Evolutionary conservation across 2,329 filamentous ascomycete genomes (phyloP).

Genomic region (Colletotrichum lupini): DNA sequence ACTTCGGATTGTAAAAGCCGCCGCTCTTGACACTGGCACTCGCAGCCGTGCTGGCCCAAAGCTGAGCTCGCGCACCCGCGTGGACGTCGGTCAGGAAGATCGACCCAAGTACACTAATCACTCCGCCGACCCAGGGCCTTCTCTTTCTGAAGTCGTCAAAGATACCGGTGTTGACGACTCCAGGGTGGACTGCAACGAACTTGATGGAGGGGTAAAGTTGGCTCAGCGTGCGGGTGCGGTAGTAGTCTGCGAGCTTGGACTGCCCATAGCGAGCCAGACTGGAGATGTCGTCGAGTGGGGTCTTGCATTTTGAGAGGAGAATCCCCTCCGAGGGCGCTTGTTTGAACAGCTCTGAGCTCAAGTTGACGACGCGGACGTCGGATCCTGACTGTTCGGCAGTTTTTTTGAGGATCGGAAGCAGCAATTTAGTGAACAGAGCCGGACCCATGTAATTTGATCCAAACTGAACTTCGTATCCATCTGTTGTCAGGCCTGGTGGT

Average conservation of each 20-base stretch:
- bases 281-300: constrained; percentile 28
- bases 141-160: neutral
- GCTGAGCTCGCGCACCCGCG: neutral
- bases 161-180: constrained; percentile 35
- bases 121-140: neutral
- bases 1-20: neutral
- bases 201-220: constrained; percentile 41
- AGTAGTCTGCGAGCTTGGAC: constrained; percentile 46
- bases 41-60: neutral
- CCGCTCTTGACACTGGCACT: neutral
- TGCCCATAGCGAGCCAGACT: constrained; percentile 42
- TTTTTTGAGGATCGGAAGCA: constrained; percentile 43
- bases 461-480: constrained; percentile 62
- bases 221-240: constrained; percentile 44
- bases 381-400: constrained; percentile 41
- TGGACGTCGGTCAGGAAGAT: neutral
- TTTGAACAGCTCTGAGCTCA: constrained; percentile 41
- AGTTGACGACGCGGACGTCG: constrained; percentile 40
- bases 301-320: constrained; percentile 43
- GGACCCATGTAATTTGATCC: constrained; percentile 62
- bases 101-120: neutral
- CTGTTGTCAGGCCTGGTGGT: constrained; percentile 48
- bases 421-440: constrained; percentile 52
- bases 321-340: constrained; percentile 41
- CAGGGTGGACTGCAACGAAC: constrained; percentile 42